Conservation (phyloP, 208 protist genomes). For the Spongospora subterranea region DNA sequence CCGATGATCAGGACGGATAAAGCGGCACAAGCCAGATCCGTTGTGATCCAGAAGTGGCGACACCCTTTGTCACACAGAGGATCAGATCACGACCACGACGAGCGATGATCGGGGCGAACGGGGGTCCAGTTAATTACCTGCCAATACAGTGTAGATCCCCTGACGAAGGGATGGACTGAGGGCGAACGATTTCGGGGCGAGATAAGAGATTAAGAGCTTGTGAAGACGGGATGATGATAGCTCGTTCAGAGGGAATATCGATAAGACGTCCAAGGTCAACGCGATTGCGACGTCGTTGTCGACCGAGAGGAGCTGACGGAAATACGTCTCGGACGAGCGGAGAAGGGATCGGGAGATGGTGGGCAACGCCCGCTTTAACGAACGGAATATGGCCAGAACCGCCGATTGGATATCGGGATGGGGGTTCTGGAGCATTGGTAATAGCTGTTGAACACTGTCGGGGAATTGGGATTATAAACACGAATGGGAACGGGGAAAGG, state of each 20-base stretch:
- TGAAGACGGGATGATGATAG: not conserved
- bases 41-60: constrained; percentile 12
- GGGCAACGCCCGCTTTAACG: constrained; percentile 9
- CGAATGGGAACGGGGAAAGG: not conserved
- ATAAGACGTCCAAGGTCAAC: not conserved
- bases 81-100: too few relatives aligned
- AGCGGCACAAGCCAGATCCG: not conserved
- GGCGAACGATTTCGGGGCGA: not conserved
- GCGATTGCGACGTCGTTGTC: not conserved
- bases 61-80: too few relatives aligned
- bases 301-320: not conserved
- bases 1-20: not conserved
- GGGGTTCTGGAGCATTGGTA: constrained; percentile 7
- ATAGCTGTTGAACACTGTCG: not conserved
- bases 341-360: constrained; percentile 31
- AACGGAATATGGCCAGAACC: constrained; percentile 35
- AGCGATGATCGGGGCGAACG: too few relatives aligned
- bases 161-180: not conserved
- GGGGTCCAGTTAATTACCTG: too few relatives aligned
- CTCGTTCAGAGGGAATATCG: constrained; percentile 40
- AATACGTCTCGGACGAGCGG: constrained; percentile 17
- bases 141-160: not conserved
- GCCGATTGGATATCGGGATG: not conserved
- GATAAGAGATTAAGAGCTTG: not conserved
- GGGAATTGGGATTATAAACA: not conserved